Percentiles rank a stretch among this genome's conserved stretches.
Conservation (phyloP, 1,139 yeast species). For the Lodderomyces theae region DNA sequence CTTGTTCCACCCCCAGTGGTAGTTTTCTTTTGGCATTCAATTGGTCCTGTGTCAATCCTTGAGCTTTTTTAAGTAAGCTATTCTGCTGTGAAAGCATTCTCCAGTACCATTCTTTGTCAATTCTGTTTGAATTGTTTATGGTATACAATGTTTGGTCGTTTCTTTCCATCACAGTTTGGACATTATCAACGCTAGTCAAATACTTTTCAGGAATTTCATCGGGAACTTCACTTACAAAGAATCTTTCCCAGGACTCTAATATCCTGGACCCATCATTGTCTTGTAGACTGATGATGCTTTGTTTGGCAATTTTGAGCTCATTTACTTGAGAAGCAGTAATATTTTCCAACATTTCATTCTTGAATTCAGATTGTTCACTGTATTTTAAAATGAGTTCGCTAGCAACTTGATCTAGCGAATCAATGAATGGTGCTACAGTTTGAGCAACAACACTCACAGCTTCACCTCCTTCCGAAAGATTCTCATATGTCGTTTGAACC, state of each 20-base stretch:
- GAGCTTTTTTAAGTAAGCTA: slow-evolving; percentile 36
- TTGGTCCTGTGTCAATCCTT: slow-evolving; percentile 26
- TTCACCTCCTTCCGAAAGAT: slow-evolving; percentile 4
- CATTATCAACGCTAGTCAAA: slow-evolving; percentile 42
- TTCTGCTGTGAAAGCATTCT: slow-evolving; percentile 37
- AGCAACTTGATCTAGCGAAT: slow-evolving; percentile 22
- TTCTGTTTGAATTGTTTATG: slow-evolving; percentile 11
- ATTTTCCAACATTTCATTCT: slow-evolving; percentile 27
- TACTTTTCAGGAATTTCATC: slow-evolving; percentile 33
- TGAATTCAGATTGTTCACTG: slow-evolving; percentile 20
- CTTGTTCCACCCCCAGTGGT: slow-evolving; percentile 21
- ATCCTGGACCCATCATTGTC: slow-evolving; percentile 17
- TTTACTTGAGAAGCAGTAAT: slow-evolving; percentile 23
- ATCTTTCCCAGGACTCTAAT: slow-evolving; percentile 25
- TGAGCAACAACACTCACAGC: slow-evolving; percentile 5
- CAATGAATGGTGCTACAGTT: slow-evolving; percentile 19
- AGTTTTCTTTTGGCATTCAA: slow-evolving; percentile 18
- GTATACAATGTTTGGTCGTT: slow-evolving; percentile 21
- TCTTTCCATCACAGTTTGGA: slow-evolving; percentile 43
- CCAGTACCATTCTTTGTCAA: slow-evolving; percentile 35
- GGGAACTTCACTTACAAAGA: slow-evolving; percentile 11
- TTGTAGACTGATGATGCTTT: slow-evolving; percentile 24
- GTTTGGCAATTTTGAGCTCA: slow-evolving; percentile 24
- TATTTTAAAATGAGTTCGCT: slow-evolving; percentile 23
- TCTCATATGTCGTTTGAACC: slow-evolving; percentile 31